These are phyloP conservation scores for Echium plantagineum DNA, from an alignment of 257 asterid genomes.

Conservation along the genomic window DNA sequence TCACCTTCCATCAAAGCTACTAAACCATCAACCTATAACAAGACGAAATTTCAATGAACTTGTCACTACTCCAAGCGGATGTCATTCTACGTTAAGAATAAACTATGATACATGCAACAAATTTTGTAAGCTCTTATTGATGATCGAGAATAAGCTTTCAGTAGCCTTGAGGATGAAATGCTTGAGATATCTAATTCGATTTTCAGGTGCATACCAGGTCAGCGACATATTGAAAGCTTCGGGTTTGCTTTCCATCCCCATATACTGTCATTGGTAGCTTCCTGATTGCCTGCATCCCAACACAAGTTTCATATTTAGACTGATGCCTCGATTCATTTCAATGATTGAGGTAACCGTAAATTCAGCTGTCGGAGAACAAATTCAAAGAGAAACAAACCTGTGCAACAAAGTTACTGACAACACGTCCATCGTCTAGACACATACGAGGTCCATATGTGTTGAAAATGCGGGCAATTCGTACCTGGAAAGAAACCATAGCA, in stretches of 20 bases:
- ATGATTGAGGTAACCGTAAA: constrained; percentile 1
- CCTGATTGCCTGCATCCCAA: constrained; percentile 55
- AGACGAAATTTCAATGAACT: no score
- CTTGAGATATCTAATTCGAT: not conserved
- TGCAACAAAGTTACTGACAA: constrained; percentile 92
- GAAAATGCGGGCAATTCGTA: constrained; percentile 95
- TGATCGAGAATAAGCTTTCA: no score
- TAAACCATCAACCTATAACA: not conserved
- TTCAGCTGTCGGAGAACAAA: not conserved
- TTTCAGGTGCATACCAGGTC: constrained; percentile 51
- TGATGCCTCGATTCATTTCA: not conserved
- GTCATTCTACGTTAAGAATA: no score
- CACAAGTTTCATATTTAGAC: not conserved
- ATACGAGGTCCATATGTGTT: constrained; percentile 95
- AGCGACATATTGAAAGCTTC: constrained; percentile 88
- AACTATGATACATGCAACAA: no score
- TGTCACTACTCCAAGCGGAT: no score
- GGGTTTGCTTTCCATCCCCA: constrained; percentile 93
- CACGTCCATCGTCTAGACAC: constrained; percentile 99
- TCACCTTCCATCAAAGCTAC: constrained; percentile 43
- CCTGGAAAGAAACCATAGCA: constrained; percentile 28
- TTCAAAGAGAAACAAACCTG: constrained; percentile 45
- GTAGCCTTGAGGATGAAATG: no score
- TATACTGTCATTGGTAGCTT: constrained; percentile 84
- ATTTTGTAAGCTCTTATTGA: no score